Percentiles rank a stretch among this genome's conserved stretches.
These are phyloP conservation scores for Crithidia expoeki DNA, from an alignment of 208 protist genomes.

Conservation along the genomic window DNA sequence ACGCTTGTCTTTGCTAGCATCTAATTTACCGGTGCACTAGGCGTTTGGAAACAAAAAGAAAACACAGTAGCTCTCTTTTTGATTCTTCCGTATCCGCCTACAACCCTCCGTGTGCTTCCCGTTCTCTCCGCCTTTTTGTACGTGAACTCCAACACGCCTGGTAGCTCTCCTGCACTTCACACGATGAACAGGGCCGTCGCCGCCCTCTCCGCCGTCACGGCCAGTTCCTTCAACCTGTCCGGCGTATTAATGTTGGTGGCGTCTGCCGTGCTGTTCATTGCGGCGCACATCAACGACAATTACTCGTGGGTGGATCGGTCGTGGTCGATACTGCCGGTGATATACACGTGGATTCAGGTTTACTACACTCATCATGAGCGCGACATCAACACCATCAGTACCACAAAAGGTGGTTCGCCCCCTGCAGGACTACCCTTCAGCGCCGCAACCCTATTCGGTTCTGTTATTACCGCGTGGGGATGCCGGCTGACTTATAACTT, in stretches of 20 bases:
- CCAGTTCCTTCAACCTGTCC: constrained; percentile 34
- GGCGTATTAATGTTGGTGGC: constrained; percentile 49
- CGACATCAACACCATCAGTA: background rate
- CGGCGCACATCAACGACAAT: constrained; percentile 57
- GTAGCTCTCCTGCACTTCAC: too few relatives aligned
- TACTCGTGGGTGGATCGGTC: constrained; percentile 84
- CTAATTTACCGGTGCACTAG: too few relatives aligned
- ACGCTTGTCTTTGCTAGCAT: too few relatives aligned
- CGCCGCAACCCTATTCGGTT: constrained; percentile 42
- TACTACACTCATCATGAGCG: constrained; percentile 34
- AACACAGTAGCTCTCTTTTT: too few relatives aligned
- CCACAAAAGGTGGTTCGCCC: background rate
- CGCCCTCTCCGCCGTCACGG: constrained; percentile 3
- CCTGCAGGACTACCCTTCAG: constrained; percentile 15
- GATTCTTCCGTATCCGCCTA: too few relatives aligned
- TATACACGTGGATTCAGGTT: constrained; percentile 72
- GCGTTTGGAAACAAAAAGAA: too few relatives aligned
- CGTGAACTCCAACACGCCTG: too few relatives aligned
- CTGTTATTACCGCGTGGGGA: constrained; percentile 72
- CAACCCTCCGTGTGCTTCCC: too few relatives aligned
- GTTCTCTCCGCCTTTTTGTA: too few relatives aligned
- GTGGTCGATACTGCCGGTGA: constrained; percentile 76
- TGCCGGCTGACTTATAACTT: constrained; percentile 79
- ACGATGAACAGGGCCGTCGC: constrained; percentile 4
- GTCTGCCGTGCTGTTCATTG: constrained; percentile 54